Conservation (phyloP, 163 green algal genomes). For the Chlorella variabilis region DNA sequence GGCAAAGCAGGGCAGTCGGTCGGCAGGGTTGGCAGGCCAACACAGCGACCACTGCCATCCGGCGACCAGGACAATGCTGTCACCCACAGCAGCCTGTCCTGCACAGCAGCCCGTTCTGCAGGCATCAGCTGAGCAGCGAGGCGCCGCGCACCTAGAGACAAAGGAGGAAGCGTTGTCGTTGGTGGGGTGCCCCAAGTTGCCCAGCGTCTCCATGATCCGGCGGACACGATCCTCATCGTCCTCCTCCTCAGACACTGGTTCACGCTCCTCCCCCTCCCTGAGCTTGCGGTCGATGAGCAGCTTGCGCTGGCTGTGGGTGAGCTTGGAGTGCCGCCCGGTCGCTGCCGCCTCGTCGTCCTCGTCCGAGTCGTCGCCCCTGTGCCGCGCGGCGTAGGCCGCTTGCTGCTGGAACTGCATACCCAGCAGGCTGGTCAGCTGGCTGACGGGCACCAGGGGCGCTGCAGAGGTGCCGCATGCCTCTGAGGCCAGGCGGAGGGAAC, state of each 20-base stretch:
- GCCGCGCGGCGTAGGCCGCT: neutral
- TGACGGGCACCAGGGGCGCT: neutral
- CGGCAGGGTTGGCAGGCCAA: neutral
- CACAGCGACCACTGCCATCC: neutral
- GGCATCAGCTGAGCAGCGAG: too few relatives aligned
- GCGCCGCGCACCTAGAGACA: neutral
- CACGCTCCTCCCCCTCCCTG: neutral
- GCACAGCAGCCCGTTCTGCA: too few relatives aligned
- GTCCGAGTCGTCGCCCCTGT: neutral
- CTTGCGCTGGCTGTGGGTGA: constrained; percentile 8
- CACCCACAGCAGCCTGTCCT: neutral
- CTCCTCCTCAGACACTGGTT: constrained; percentile 5
- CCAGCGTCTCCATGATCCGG: constrained; percentile 7
- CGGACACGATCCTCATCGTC: neutral
- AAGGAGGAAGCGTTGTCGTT: neutral
- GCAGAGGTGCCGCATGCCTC: neutral
- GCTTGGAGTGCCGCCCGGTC: constrained; percentile 20
- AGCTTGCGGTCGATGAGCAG: constrained; percentile 8
- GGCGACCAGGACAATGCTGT: neutral
- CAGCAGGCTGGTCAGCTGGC: constrained; percentile 23
- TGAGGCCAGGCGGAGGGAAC: neutral
- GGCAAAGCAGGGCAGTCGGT: neutral
- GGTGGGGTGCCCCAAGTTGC: neutral
- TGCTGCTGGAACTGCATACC: neutral
- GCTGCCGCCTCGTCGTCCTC: constrained; percentile 14